These are phyloP conservation scores for Teunomyces lycoperdinae DNA, from an alignment of 805 yeast species.

Conservation along the genomic window DNA sequence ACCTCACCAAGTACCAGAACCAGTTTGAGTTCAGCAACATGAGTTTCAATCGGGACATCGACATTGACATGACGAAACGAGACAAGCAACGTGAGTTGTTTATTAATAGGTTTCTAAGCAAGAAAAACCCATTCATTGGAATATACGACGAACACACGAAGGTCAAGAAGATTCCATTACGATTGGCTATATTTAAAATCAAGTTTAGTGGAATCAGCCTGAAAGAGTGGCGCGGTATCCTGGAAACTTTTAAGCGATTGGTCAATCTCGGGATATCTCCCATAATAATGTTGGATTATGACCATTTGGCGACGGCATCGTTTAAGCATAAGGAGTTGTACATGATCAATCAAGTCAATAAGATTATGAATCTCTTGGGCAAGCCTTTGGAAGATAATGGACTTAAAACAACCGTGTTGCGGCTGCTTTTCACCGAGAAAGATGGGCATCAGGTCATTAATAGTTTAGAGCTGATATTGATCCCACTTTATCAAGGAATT, in stretches of 20 bases:
- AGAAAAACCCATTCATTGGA: conserved; percentile 32
- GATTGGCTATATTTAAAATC: conserved; percentile 58
- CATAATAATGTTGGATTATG: conserved; percentile 43
- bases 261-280: conserved; percentile 72
- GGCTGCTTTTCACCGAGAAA: conserved; percentile 23
- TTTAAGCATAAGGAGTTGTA: conserved; percentile 32
- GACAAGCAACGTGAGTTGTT: conserved; percentile 31
- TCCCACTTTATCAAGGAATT: conserved; percentile 44
- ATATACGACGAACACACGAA: conserved; percentile 28
- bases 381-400: conserved; percentile 14
- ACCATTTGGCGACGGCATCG: conserved; percentile 17
- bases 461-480: conserved; percentile 29
- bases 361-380: conserved; percentile 22
- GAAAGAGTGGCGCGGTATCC: conserved; percentile 44
- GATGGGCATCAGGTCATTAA: conserved; percentile 12
- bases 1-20: conserved; percentile 65
- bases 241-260: conserved; percentile 54
- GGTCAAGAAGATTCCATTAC: conserved; percentile 39
- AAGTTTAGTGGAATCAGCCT: conserved; percentile 33
- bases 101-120: conserved; percentile 29
- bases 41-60: neutral
- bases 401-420: conserved; percentile 22
- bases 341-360: conserved; percentile 31
- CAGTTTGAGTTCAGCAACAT: conserved; percentile 31
- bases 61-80: conserved; percentile 12